These are phyloP conservation scores for Chenopodium berlandieri DNA, from an alignment of 148 eudicot species.

Conservation along the genomic window DNA sequence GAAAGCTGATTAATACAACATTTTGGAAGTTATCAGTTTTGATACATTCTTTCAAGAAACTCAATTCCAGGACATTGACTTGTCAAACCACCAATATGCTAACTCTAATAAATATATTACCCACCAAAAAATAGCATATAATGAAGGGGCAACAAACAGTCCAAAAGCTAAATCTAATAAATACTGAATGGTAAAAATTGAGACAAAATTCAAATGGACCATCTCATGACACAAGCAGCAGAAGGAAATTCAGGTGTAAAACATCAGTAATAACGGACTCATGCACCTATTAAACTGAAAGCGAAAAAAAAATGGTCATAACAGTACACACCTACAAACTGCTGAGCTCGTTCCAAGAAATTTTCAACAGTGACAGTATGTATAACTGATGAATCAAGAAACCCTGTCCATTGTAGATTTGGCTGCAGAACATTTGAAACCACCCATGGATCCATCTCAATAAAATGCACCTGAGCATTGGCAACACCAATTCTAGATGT, in stretches of 20 bases:
- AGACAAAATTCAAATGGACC: neutral
- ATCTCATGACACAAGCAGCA: neutral
- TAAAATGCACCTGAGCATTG: constrained; percentile 69
- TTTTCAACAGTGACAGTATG: constrained; percentile 74
- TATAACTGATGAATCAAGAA: constrained; percentile 72
- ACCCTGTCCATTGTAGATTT: constrained; percentile 78
- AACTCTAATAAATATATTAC: neutral
- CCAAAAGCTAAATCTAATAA: neutral
- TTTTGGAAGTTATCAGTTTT: neutral
- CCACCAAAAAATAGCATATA: neutral
- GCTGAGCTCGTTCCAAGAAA: constrained; percentile 65
- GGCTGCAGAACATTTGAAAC: constrained; percentile 77
- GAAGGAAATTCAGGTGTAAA: neutral
- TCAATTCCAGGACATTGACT: no score
- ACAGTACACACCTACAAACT: constrained; percentile 43
- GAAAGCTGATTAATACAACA: neutral
- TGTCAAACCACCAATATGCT: no score
- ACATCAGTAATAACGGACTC: neutral
- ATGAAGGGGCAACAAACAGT: neutral
- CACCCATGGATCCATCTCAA: constrained; percentile 99
- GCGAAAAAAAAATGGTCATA: neutral
- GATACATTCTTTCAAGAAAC: neutral
- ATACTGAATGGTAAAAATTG: neutral
- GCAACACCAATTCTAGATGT: constrained; percentile 3
- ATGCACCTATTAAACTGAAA: neutral